A percentile compares a stretch with the other conserved stretches of the same genome.
Evolutionary conservation across 495 filamentous ascomycete genomes (phyloP).

Genomic region (Evansstolkia leycettana): DNA sequence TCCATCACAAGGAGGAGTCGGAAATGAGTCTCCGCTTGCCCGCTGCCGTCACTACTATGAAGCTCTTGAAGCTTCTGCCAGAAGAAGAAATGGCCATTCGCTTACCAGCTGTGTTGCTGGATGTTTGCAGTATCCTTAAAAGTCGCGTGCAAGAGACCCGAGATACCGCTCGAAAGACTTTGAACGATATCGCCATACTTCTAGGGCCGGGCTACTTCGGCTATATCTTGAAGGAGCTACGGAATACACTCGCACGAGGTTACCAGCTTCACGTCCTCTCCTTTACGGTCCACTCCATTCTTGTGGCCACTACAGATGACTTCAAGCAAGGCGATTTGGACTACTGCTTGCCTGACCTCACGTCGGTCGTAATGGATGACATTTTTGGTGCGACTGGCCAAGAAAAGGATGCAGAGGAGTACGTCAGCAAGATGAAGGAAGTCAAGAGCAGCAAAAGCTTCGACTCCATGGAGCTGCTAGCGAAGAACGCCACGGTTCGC

Average conservation of each 20-base stretch:
- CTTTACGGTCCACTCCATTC: conserved; percentile 85
- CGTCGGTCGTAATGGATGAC: conserved; percentile 88
- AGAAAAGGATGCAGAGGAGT: conserved; percentile 95
- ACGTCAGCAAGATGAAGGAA: conserved; percentile 91
- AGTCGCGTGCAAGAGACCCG: conserved; percentile 80
- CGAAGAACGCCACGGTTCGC: conserved; percentile 61
- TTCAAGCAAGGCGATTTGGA: conserved; percentile 77
- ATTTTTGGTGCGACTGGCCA: conserved; percentile 92
- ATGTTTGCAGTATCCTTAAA: conserved; percentile 84
- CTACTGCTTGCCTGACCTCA: conserved; percentile 69
- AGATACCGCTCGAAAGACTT: conserved; percentile 79
- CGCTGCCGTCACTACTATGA: conserved; percentile 74
- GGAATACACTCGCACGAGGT: conserved; percentile 65
- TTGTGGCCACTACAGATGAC: conserved; percentile 59
- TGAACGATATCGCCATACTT: conserved; percentile 67
- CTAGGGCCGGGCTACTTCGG: conserved; percentile 73
- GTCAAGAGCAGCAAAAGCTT: conserved; percentile 95
- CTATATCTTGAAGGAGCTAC: conserved; percentile 87
- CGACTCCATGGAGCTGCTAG: conserved; percentile 91
- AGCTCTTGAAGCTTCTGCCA: conserved; percentile 71
- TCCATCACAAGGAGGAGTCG: conserved; percentile 88
- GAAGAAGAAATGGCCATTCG: conserved; percentile 53
- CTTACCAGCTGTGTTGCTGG: conserved; percentile 72
- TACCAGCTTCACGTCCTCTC: conserved; percentile 94
- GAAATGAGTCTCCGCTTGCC: conserved; percentile 85